Base-by-base conservation (phyloP, 1,284 basidiomycete species). In the Ganoderma multipileum region DNA sequence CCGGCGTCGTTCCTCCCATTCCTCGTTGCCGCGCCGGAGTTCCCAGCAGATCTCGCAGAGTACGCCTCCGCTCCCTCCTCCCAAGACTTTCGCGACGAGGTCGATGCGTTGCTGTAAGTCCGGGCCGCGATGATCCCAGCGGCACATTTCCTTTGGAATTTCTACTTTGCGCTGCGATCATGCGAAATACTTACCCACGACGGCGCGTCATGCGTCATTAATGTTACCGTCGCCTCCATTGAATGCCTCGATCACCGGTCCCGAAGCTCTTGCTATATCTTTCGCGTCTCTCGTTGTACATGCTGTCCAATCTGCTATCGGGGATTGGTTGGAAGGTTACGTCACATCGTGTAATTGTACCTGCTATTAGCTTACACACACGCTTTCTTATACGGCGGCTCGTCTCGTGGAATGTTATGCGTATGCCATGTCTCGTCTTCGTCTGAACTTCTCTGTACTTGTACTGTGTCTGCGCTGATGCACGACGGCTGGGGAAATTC, bases 31-130 rank as follows among this genome's bases (percentile, higher is more conserved):
- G n/a, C 62, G 23, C 11, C 38, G 9, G 52, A 41, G 5, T 60
- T 61, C 18, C 16, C 64, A 4, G 44, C n/a, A n/a, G 68, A 70
- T 3, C 30, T 59, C n/a, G 33, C 18, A 3, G 67, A 66, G 30
- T 66, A 57, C 61, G 65, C 42, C 14, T 62, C 70, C 2, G 72
- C 64, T 2, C 71, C 68, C 3, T 73, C 71, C 0, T 79, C 76
- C 44, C 73, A 75, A 47, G 76, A 69, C 62, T 72, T 77, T 66
- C 74, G 76, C 14, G 77, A 76, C 57, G 77, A 76, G 61, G 75
- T 79, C 28, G 77, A 79, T 36, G 77, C 78, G 16, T 65, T 79
- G 38, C 38, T 39, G 9, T 39, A 11, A 39, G 9, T 2, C 12
- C 9, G 8, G 12, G 9, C 38, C 9, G 8, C 4, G 18, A 26